Evolutionary conservation across 495 filamentous ascomycete genomes (phyloP), one percentile per base, ranked within the genome.

Genomic region (Cryomyces minteri): DNA sequence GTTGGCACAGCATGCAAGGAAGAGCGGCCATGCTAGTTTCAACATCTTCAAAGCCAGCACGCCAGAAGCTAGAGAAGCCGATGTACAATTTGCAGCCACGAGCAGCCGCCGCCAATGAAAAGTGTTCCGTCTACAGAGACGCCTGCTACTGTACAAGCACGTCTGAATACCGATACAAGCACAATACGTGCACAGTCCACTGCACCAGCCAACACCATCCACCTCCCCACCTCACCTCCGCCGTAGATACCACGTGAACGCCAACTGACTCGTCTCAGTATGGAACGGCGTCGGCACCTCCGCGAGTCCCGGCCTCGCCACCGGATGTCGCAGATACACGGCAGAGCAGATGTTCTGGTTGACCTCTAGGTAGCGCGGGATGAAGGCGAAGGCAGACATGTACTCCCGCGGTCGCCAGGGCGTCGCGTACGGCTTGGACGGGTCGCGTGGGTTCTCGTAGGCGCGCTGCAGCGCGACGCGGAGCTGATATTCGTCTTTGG

Each of bases 321-420:
- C 92, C 4, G 90, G 92, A 67, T 96, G 87, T 49, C 90, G 74
- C 49, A 98, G 64, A 64, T 96, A 98, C 37, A 98, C 88, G 14
- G 90, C 90, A 11, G 86, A 76, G 65, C 90, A 96, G 54, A 94
- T 81, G 54, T 82, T 86, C 58, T 88, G 88, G 68, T 95, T 94
- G 55, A 98, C 90, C 67, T 98, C 90, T 47, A 98, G 72, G 64
- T 94, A 98, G 47, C 82, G 70, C 18, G 90, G 90, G 48, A 98
- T 85, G 61, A 94, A 94, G 10, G 87, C 86, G 60, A 96, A 98
- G 3, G 86, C 76, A 14, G 71, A 67, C 82, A 98, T 88, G 67
- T 74, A 96, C 41, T 77, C 69, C 37, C 87, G 68, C n/a, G 90
- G 90, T 31, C 67, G 59, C 90, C 90, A 98, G 14, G 90, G 90